These are phyloP conservation scores for Penicillium bialowiezense DNA, from an alignment of 495 filamentous ascomycete species.

Conservation along the genomic window DNA sequence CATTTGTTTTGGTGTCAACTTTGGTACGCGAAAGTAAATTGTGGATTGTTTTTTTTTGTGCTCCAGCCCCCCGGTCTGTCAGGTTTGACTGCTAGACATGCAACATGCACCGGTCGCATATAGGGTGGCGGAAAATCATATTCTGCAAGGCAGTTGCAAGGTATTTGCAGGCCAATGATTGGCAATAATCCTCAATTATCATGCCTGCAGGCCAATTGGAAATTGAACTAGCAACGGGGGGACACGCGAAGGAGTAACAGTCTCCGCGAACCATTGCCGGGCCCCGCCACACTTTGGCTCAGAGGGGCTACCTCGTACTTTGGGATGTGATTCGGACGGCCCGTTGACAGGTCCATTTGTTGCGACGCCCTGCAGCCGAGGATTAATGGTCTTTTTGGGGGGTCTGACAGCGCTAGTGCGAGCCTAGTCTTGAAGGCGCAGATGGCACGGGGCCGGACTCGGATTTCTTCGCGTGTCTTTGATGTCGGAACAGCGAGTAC, in stretches of 20 bases:
- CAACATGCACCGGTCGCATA: slow-evolving; percentile 2
- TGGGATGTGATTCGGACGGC: slow-evolving; percentile 8
- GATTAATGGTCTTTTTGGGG: slow-evolving; percentile 1
- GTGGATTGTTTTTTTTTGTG: too few relatives aligned
- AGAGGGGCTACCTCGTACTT: slow-evolving; percentile 5
- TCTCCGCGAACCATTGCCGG: slow-evolving; percentile 12
- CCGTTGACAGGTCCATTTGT: slow-evolving; percentile 23
- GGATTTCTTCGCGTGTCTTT: too few relatives aligned
- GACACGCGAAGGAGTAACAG: slow-evolving; percentile 9
- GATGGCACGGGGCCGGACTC: neutral
- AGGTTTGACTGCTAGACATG: neutral
- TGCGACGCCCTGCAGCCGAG: too few relatives aligned
- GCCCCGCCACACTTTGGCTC: slow-evolving; percentile 2
- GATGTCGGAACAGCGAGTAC: too few relatives aligned
- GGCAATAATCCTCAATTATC: neutral
- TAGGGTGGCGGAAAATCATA: neutral
- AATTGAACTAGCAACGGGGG: slow-evolving; percentile 9
- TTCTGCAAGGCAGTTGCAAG: neutral
- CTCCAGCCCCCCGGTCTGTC: slow-evolving; percentile 3
- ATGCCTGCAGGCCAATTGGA: slow-evolving; percentile 1
- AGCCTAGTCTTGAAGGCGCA: slow-evolving; percentile 6
- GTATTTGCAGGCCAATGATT: neutral
- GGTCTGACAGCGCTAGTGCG: slow-evolving; percentile 18
- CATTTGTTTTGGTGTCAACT: slow-evolving; percentile 12
- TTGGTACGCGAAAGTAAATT: slow-evolving; percentile 6